phyloP scores from a whole-genome alignment of 805 yeast genomes.

The Zygosaccharomyces bisporus region DNA sequence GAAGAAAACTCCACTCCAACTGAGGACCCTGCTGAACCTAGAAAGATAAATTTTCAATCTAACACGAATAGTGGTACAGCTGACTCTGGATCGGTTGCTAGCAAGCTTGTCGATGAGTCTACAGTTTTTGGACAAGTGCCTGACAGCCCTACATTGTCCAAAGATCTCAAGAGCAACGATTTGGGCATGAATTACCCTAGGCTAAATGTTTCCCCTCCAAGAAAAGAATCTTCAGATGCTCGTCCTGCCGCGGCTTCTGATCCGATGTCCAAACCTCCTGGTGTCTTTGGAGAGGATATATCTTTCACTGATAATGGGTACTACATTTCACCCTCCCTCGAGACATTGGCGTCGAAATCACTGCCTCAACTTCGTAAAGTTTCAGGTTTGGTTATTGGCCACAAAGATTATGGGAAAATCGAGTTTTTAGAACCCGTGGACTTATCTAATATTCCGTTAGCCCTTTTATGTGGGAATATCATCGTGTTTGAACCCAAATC shows the following conservation, averaged over 20 bases:
- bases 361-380: slow-evolving; percentile 63
- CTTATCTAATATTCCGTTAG: slow-evolving; percentile 59
- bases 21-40: slow-evolving; percentile 16
- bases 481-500: slow-evolving; percentile 57
- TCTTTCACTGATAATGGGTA: slow-evolving; percentile 68
- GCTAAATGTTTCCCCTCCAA: slow-evolving; percentile 8
- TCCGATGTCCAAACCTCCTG: slow-evolving; percentile 14
- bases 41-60: slow-evolving; percentile 17
- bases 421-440: slow-evolving; percentile 82
- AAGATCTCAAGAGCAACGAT: slow-evolving; percentile 11
- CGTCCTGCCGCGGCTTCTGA: slow-evolving; percentile 3
- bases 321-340: slow-evolving; percentile 78
- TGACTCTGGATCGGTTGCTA: slow-evolving; percentile 8
- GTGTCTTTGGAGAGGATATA: slow-evolving; percentile 38
- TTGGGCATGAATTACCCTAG: slow-evolving; percentile 5
- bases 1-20: slow-evolving; percentile 9
- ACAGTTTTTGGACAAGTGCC: slow-evolving; percentile 13
- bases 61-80: slow-evolving; percentile 9
- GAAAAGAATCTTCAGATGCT: not conserved
- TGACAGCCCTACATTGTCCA: slow-evolving; percentile 14
- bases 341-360: slow-evolving; percentile 55
- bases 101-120: slow-evolving; percentile 8
- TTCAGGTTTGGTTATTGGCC: slow-evolving; percentile 67
- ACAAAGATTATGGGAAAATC: slow-evolving; percentile 65
- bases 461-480: slow-evolving; percentile 61